These are phyloP conservation scores for Capronia americana DNA, from an alignment of 2,329 filamentous ascomycete genomes.

Conservation along the genomic window DNA sequence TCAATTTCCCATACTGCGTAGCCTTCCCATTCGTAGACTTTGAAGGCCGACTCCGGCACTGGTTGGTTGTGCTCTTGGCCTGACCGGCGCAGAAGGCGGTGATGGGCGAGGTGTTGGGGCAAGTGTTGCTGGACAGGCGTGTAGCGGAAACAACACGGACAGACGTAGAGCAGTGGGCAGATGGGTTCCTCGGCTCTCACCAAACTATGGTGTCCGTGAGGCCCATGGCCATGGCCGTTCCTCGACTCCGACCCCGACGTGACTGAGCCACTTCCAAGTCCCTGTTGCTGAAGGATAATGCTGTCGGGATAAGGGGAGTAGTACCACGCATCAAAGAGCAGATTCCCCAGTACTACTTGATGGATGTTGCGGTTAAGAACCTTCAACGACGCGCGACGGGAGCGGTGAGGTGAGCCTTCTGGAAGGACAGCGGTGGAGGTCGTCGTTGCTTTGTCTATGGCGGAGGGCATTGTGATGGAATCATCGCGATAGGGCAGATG, in stretches of 20 bases:
- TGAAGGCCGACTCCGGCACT: slow-evolving; percentile 66
- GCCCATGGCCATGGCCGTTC: slow-evolving; percentile 24
- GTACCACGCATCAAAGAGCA: slow-evolving; percentile 89
- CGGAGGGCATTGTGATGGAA: slow-evolving; percentile 29
- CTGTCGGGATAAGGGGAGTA: slow-evolving; percentile 86
- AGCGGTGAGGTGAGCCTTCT: slow-evolving; percentile 37
- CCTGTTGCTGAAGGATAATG: slow-evolving; percentile 33
- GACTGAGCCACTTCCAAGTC: slow-evolving; percentile 39
- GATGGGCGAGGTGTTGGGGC: slow-evolving; percentile 58
- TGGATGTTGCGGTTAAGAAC: slow-evolving; percentile 72
- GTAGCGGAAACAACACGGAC: slow-evolving; percentile 94
- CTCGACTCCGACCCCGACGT: slow-evolving; percentile 44
- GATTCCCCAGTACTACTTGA: slow-evolving; percentile 82
- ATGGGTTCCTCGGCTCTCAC: slow-evolving; percentile 21
- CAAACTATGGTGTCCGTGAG: not conserved
- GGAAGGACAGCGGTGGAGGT: slow-evolving; percentile 30
- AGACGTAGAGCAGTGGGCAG: slow-evolving; percentile 60
- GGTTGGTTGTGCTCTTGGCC: slow-evolving; percentile 28
- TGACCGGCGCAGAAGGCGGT: slow-evolving; percentile 42
- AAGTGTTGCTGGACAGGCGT: slow-evolving; percentile 56
- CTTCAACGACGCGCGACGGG: slow-evolving; percentile 35
- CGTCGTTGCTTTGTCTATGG: slow-evolving; percentile 18
- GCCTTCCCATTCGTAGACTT: slow-evolving; percentile 78
- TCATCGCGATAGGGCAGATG: not conserved
- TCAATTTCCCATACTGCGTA: slow-evolving; percentile 94